Evolutionary conservation across 176 grass and related monocot species (phyloP).

Genomic region (Carex scoparia): DNA sequence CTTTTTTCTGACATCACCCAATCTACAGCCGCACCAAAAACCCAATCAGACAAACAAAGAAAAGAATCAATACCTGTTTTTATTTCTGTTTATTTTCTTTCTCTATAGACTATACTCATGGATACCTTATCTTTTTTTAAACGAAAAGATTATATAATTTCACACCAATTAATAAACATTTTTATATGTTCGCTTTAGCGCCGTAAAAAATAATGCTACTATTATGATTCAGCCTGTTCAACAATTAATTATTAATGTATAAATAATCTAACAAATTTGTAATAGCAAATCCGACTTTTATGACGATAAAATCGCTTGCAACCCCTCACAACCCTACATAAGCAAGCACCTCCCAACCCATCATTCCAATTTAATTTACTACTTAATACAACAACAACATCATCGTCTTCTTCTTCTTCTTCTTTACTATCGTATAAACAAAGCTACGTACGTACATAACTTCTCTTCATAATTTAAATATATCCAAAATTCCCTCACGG

Average conservation of each 20-base stretch:
- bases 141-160: neutral
- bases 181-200: neutral
- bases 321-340: neutral
- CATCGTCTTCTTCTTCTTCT: neutral
- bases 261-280: neutral
- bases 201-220: neutral
- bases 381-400: neutral
- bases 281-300: neutral
- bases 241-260: neutral
- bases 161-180: neutral
- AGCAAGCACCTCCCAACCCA: neutral
- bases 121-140: neutral
- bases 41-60: neutral
- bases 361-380: slow-evolving; percentile 5
- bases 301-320: neutral
- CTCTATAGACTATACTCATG: neutral
- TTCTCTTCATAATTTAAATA: slow-evolving; percentile 9
- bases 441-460: neutral
- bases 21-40: neutral
- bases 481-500: slow-evolving; percentile 47
- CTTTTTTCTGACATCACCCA: neutral
- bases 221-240: neutral
- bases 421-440: neutral
- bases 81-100: neutral
- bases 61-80: slow-evolving; percentile 9